Conservation (phyloP, 1,284 basidiomycete species). For the Boletellus deceptivus region DNA sequence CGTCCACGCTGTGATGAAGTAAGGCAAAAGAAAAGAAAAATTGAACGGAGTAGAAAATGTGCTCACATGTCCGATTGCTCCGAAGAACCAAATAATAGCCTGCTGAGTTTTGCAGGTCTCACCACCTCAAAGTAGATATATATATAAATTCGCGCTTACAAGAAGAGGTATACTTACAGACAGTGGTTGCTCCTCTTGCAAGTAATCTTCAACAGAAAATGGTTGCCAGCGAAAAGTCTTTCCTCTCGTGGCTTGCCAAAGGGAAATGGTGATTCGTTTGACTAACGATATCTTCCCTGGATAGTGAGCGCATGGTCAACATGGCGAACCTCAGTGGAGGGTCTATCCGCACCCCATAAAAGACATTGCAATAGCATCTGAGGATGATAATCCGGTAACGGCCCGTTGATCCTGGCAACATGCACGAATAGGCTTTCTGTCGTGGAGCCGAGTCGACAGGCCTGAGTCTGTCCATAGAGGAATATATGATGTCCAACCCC, state of each 20-base stretch:
- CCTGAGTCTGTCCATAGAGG: conserved; percentile 55
- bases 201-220: conserved; percentile 56
- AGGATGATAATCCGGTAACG: conserved; percentile 86
- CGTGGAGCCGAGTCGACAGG: conserved; percentile 24
- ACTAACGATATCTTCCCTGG: conserved; percentile 81
- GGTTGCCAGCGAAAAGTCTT: conserved; percentile 39
- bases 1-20: conserved; percentile 41
- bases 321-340: not conserved
- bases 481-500: conserved; percentile 78
- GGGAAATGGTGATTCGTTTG: conserved; percentile 73
- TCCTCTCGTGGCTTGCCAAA: conserved; percentile 45
- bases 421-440: conserved; percentile 71
- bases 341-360: conserved; percentile 71
- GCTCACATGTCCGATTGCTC: conserved; percentile 44
- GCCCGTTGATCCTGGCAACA: conserved; percentile 79
- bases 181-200: conserved; percentile 34
- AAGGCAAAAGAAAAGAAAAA: not conserved
- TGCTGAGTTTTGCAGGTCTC: conserved; percentile 38
- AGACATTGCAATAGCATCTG: conserved; percentile 90
- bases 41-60: not conserved
- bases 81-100: conserved; percentile 44
- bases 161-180: conserved; percentile 12
- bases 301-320: conserved; percentile 2
- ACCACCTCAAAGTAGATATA: conserved; percentile 20
- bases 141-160: not conserved